Evolutionary conservation across 345 rosid genomes (phyloP).

Genomic region (Rhizophora apiculata): DNA sequence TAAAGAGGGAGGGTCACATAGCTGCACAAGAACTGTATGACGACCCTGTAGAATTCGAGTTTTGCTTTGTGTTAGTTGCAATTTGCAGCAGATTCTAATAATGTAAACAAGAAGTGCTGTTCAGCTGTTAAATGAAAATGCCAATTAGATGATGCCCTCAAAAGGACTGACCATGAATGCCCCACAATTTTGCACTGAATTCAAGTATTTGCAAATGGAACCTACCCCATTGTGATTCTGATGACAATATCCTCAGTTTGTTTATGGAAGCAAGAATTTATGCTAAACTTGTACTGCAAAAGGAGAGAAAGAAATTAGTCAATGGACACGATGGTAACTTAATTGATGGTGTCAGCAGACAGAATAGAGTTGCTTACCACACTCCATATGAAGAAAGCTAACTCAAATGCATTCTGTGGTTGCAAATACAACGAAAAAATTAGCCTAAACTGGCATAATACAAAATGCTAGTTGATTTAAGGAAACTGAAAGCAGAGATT

Average conservation of each 20-base stretch:
- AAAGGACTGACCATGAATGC: not conserved
- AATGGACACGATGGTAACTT: not conserved
- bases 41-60: slow-evolving; percentile 45
- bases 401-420: slow-evolving; percentile 81
- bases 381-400: slow-evolving; percentile 82
- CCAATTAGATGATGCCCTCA: too few relatives aligned
- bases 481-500: not conserved
- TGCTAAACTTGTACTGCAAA: slow-evolving; percentile 57
- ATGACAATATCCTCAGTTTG: slow-evolving; percentile 47
- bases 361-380: slow-evolving; percentile 40
- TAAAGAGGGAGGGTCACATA: slow-evolving; percentile 95
- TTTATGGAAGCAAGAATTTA: slow-evolving; percentile 58
- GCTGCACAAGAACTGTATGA: slow-evolving; percentile 81
- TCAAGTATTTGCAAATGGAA: not conserved
- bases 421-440: not conserved
- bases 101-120: too few relatives aligned
- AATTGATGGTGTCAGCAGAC: not conserved
- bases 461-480: not conserved
- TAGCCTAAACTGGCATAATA: not conserved
- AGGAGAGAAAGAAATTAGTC: not conserved
- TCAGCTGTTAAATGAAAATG: too few relatives aligned
- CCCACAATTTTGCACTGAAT: not conserved
- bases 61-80: not conserved
- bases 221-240: slow-evolving; percentile 82
- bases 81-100: not conserved